Conservation (phyloP, 768 basidiomycete species). For the Porphyrellus cyaneotinctus region DNA sequence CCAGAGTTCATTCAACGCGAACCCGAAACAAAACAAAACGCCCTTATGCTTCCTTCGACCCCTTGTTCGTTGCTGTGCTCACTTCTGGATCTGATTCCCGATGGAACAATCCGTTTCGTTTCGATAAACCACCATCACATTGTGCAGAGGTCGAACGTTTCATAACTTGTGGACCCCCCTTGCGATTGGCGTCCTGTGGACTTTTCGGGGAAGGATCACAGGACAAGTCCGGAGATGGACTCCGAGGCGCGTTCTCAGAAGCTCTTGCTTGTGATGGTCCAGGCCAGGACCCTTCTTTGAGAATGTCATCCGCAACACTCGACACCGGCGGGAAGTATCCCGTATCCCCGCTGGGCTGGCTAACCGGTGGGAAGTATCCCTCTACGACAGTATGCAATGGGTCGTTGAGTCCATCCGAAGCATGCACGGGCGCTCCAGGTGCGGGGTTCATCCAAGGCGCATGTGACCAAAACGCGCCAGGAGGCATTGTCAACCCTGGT, state of each 20-base stretch:
- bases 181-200: constrained; percentile 15
- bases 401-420: constrained; percentile 13
- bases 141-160: constrained; percentile 30
- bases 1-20: not conserved
- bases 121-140: constrained; percentile 24
- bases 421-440: constrained; percentile 55
- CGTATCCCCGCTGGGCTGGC: constrained; percentile 17
- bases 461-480: constrained; percentile 69
- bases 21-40: constrained; percentile 10
- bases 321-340: constrained; percentile 44
- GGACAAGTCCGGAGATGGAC: constrained; percentile 7
- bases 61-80: constrained; percentile 21
- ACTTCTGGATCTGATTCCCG: constrained; percentile 31
- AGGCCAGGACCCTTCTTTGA: constrained; percentile 24
- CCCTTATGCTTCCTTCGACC: constrained; percentile 21
- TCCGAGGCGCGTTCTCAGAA: constrained; percentile 5
- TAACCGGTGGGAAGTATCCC: constrained; percentile 44
- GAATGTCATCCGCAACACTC: constrained; percentile 35
- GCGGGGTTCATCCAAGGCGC: constrained; percentile 54
- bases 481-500: constrained; percentile 68
- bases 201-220: constrained; percentile 5
- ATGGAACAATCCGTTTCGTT: constrained; percentile 27
- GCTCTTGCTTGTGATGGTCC: not conserved
- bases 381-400: constrained; percentile 13
- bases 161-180: constrained; percentile 16